These are phyloP conservation scores for Cordyceps cateniannulata DNA, from an alignment of 2,329 filamentous ascomycete genomes.

Conservation along the genomic window DNA sequence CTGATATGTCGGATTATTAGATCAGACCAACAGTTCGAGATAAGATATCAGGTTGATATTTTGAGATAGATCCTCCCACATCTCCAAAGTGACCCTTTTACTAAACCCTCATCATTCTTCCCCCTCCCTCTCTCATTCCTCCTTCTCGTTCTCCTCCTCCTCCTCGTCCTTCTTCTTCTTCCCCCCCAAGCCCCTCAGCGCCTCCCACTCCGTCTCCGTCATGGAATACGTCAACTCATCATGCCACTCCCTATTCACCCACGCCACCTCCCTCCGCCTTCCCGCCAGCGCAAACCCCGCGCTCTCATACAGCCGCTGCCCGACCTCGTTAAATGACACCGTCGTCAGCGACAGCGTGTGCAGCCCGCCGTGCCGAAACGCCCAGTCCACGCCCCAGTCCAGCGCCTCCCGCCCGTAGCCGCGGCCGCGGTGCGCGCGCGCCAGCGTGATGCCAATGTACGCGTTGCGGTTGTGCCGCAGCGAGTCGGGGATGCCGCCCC, in stretches of 20 bases:
- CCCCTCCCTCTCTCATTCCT: background rate
- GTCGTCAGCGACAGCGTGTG: conserved; percentile 10
- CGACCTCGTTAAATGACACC: conserved; percentile 6
- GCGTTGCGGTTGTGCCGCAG: conserved; percentile 12
- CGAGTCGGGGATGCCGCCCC: conserved; percentile 11
- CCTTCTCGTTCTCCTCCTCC: background rate
- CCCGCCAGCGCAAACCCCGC: conserved; percentile 3
- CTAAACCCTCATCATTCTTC: too few relatives aligned
- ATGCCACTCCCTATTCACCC: conserved; percentile 7
- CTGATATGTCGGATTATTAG: too few relatives aligned
- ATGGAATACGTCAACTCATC: conserved; percentile 13
- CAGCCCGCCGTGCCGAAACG: conserved; percentile 10
- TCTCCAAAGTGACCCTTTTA: too few relatives aligned
- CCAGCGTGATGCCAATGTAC: conserved; percentile 11
- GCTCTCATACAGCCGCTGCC: conserved; percentile 2
- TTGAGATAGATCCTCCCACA: too few relatives aligned
- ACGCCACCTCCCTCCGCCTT: conserved; percentile 6
- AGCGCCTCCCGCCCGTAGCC: conserved; percentile 13
- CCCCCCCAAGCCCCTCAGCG: background rate
- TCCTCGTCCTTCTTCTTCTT: background rate
- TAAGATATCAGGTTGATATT: too few relatives aligned
- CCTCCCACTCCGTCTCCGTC: conserved; percentile 13
- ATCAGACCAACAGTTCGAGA: too few relatives aligned
- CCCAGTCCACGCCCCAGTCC: conserved; percentile 13
- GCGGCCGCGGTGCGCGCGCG: background rate